Evolutionary conservation across 768 basidiomycete species (phyloP).

Genomic region (Goffeauzyma gilvescens): DNA sequence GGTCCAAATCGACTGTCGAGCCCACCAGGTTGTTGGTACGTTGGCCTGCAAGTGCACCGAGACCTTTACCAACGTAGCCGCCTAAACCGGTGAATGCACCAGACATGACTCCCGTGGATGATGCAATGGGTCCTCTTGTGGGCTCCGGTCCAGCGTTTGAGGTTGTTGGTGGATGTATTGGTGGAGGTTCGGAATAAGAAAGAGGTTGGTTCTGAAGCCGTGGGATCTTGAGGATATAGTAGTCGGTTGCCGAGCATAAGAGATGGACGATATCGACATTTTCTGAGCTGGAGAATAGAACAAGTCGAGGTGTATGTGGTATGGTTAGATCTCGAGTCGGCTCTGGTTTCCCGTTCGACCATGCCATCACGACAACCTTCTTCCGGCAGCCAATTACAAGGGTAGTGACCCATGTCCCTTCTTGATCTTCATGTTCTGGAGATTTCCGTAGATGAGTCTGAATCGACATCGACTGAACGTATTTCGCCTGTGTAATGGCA

Average conservation of each 20-base stretch:
- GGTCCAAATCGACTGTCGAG: too few species aligned
- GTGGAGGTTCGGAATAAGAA: constrained; percentile 14
- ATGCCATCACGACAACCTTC: constrained; percentile 58
- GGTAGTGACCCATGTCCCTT: constrained; percentile 41
- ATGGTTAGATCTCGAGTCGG: constrained; percentile 51
- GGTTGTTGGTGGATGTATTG: constrained; percentile 14
- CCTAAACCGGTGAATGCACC: constrained; percentile 27
- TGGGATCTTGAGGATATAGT: constrained; percentile 20
- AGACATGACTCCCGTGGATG: too few species aligned
- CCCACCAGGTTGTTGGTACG: too few species aligned
- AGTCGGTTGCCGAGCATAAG: constrained; percentile 34
- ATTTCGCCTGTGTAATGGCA: constrained; percentile 54
- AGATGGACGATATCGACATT: constrained; percentile 48
- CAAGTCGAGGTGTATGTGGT: constrained; percentile 74
- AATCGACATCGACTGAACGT: constrained; percentile 63
- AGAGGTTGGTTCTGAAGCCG: too few species aligned
- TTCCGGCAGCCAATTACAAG: constrained; percentile 71
- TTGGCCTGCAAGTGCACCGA: constrained; percentile 15
- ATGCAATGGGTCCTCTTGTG: too few species aligned
- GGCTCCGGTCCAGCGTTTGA: too few species aligned
- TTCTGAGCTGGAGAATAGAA: constrained; percentile 57
- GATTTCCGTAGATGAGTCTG: constrained; percentile 35
- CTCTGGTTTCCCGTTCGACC: constrained; percentile 4
- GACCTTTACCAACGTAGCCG: constrained; percentile 29
- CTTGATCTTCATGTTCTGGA: constrained; percentile 6